A percentile compares a stretch with the other conserved stretches of the same genome.
phyloP scores from a whole-genome alignment of 345 rosid genomes.

The Isatis tinctoria region DNA sequence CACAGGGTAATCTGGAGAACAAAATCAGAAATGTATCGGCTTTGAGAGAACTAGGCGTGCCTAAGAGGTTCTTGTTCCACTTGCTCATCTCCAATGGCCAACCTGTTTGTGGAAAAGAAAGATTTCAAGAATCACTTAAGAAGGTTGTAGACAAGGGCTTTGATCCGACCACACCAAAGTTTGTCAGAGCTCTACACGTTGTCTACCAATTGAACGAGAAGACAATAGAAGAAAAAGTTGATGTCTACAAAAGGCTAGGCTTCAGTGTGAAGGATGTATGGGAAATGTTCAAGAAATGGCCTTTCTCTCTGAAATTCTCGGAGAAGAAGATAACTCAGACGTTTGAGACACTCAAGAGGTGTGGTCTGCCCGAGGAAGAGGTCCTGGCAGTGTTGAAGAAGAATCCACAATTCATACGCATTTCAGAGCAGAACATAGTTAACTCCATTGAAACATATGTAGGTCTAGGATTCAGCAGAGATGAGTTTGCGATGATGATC shows the following conservation, averaged over 20 bases:
- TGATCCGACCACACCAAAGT: constrained; percentile 13
- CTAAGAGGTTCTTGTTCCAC: neutral
- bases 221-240: constrained; percentile 3
- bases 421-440: neutral
- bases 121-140: constrained; percentile 8
- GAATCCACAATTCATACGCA: neutral
- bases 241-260: constrained; percentile 28
- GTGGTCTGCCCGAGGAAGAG: neutral
- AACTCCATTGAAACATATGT: constrained; percentile 19
- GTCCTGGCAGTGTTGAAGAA: neutral
- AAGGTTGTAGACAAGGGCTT: constrained; percentile 13
- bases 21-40: neutral
- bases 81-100: neutral
- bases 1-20: neutral
- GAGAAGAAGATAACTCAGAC: neutral
- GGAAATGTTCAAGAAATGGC: constrained; percentile 23
- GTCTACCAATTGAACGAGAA: neutral
- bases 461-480: constrained; percentile 7
- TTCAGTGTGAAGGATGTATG: constrained; percentile 16
- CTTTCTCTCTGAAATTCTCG: neutral
- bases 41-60: constrained; percentile 25
- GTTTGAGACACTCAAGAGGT: neutral
- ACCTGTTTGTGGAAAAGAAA: neutral
- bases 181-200: constrained; percentile 13
- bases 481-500: constrained; percentile 13